Percentiles rank a stretch among this genome's conserved stretches.
phyloP scores from a whole-genome alignment of 1,284 basidiomycete species.

The Singerocomus inundabilis region DNA sequence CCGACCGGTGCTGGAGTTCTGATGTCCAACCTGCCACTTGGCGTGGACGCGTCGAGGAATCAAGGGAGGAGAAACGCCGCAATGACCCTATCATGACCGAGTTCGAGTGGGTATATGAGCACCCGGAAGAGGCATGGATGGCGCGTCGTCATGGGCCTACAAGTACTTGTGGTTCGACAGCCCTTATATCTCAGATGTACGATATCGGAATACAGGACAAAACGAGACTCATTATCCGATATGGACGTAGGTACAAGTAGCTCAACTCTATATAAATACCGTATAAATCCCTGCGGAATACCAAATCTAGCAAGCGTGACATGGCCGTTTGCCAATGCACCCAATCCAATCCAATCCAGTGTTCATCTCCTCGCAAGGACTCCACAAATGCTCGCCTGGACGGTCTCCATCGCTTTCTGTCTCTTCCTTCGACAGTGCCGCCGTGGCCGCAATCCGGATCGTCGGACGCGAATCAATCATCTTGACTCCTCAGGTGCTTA shows the following conservation, averaged over 20 bases:
- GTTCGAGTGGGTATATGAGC: conserved; percentile 8
- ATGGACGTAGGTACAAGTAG: too few relatives aligned
- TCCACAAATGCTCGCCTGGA: conserved; percentile 78
- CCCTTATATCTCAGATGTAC: too few relatives aligned
- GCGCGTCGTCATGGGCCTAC: too few relatives aligned
- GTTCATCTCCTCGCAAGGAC: conserved; percentile 59
- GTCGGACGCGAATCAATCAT: conserved; percentile 78
- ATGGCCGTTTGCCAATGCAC: neutral
- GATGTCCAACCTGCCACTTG: too few relatives aligned
- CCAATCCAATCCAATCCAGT: too few relatives aligned
- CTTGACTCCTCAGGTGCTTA: conserved; percentile 79
- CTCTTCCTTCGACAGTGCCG: conserved; percentile 84
- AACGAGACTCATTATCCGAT: conserved; percentile 2
- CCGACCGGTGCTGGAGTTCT: too few relatives aligned
- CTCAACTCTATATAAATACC: conserved; percentile 25
- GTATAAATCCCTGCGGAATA: conserved; percentile 16
- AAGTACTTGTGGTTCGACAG: too few relatives aligned
- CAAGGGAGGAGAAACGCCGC: too few relatives aligned
- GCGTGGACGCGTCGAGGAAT: too few relatives aligned
- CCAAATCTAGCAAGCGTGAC: neutral
- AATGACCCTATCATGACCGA: conserved; percentile 8
- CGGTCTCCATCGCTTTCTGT: conserved; percentile 80
- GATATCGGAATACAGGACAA: neutral
- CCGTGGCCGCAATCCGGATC: conserved; percentile 79
- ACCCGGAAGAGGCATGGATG: neutral